Evolutionary conservation across 2,329 filamentous ascomycete species (phyloP).

Genomic region (Epichloe elymi): DNA sequence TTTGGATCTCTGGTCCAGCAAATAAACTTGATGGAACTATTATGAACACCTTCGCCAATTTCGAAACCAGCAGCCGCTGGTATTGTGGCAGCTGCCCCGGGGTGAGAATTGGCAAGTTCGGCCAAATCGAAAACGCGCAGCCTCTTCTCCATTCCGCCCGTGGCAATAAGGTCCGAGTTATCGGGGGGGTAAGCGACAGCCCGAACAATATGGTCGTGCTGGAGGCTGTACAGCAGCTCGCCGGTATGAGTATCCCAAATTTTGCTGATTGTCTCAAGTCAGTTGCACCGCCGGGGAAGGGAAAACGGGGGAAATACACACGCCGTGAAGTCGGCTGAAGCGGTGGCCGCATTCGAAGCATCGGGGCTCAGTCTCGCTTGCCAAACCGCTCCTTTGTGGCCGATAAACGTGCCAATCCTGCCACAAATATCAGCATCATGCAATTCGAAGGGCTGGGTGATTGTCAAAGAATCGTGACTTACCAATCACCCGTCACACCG

Average conservation of each 20-base stretch:
- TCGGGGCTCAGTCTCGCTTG: constrained; percentile 84
- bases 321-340: constrained; percentile 92
- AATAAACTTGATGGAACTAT: constrained; percentile 86
- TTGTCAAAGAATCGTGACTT: constrained; percentile 13
- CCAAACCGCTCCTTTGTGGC: constrained; percentile 97
- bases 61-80: constrained; percentile 60
- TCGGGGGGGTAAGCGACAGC: constrained; percentile 84
- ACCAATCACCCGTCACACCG: constrained; percentile 90
- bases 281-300: not conserved
- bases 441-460: not conserved
- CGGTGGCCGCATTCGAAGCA: constrained; percentile 78
- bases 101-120: constrained; percentile 33
- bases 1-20: constrained; percentile 87
- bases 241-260: constrained; percentile 96
- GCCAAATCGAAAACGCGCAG: constrained; percentile 84
- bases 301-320: constrained; percentile 27
- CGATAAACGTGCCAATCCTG: constrained; percentile 96
- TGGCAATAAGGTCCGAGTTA: constrained; percentile 72
- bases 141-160: constrained; percentile 93
- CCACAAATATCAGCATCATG: constrained; percentile 16
- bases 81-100: constrained; percentile 32
- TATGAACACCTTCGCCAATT: constrained; percentile 74
- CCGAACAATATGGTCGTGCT: constrained; percentile 91
- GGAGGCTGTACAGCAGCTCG: constrained; percentile 72
- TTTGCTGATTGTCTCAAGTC: constrained; percentile 45